phyloP scores from a whole-genome alignment of 345 rosid species.

The Cardiospermum halicacabum region DNA sequence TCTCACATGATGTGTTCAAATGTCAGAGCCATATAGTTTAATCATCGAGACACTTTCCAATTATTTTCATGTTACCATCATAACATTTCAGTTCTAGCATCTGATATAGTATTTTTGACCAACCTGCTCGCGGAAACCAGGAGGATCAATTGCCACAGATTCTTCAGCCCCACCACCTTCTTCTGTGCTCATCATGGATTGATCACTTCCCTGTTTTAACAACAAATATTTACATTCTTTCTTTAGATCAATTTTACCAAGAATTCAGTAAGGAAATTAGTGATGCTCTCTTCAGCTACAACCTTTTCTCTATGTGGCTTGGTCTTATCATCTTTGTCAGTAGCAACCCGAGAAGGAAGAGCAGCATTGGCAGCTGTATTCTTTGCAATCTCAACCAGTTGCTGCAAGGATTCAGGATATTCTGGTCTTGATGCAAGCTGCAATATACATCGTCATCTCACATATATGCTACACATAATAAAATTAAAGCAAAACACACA shows the following conservation, averaged over 20 bases:
- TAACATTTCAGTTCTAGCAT: not conserved
- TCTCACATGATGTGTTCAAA: not conserved
- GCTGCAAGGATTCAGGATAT: constrained; percentile 29
- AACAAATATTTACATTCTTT: not conserved
- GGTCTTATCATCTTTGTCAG: constrained; percentile 1
- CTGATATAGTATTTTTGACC: not conserved
- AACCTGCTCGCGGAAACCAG: constrained; percentile 35
- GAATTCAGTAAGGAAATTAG: not conserved
- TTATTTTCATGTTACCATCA: not conserved
- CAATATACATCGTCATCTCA: not conserved
- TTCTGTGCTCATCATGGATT: constrained; percentile 17
- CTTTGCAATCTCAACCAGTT: constrained; percentile 33
- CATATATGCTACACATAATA: not conserved
- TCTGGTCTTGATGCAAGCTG: constrained; percentile 33
- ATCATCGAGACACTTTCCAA: not conserved
- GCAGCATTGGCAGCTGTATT: constrained; percentile 25
- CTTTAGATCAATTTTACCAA: not conserved
- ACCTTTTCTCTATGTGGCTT: constrained; percentile 21
- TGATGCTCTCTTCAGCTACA: constrained; percentile 7
- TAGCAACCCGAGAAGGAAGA: not conserved
- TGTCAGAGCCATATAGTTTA: not conserved
- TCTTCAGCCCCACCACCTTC: constrained; percentile 18
- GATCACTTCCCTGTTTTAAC: not conserved
- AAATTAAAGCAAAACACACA: not conserved
- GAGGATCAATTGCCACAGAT: constrained; percentile 26